Evolutionary conservation across 257 asterid species (phyloP).

Genomic region (Penstemon newberryi): DNA sequence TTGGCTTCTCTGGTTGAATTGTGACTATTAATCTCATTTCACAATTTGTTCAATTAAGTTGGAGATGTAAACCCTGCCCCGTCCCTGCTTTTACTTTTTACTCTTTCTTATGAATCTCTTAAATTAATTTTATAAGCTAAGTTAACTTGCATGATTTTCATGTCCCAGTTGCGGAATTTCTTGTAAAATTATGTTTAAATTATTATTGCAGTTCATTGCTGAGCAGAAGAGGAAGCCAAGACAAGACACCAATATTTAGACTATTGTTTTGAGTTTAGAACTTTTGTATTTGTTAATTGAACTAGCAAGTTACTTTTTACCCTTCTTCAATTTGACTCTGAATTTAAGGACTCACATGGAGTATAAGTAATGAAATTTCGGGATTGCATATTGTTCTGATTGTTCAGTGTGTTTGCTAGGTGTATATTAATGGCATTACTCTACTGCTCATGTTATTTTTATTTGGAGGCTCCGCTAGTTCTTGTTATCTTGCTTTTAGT

Average conservation of each 20-base stretch:
- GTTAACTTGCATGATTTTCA: background rate
- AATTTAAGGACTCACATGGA: slow-evolving; percentile 11
- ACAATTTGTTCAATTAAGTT: too few relatives aligned
- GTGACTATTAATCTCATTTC: too few relatives aligned
- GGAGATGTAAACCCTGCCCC: too few relatives aligned
- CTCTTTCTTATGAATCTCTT: background rate
- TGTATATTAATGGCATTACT: background rate
- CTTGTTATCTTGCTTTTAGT: too few relatives aligned
- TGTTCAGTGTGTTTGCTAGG: background rate
- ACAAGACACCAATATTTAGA: background rate
- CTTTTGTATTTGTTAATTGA: slow-evolving; percentile 22
- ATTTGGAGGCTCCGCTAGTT: too few relatives aligned
- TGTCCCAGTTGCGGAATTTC: background rate
- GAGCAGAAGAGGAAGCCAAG: slow-evolving; percentile 9
- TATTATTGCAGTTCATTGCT: slow-evolving; percentile 16
- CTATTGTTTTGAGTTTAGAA: slow-evolving; percentile 18
- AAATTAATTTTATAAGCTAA: too few relatives aligned
- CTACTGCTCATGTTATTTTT: background rate
- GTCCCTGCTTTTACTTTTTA: too few relatives aligned
- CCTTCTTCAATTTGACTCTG: background rate
- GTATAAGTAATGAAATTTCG: slow-evolving; percentile 23
- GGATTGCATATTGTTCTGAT: slow-evolving; percentile 9
- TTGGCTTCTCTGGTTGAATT: too few relatives aligned
- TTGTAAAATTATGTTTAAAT: background rate
- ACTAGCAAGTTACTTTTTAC: background rate